Evolutionary conservation across 352 stramenopile genomes (phyloP).

Genomic region (Phytopythium montanum): DNA sequence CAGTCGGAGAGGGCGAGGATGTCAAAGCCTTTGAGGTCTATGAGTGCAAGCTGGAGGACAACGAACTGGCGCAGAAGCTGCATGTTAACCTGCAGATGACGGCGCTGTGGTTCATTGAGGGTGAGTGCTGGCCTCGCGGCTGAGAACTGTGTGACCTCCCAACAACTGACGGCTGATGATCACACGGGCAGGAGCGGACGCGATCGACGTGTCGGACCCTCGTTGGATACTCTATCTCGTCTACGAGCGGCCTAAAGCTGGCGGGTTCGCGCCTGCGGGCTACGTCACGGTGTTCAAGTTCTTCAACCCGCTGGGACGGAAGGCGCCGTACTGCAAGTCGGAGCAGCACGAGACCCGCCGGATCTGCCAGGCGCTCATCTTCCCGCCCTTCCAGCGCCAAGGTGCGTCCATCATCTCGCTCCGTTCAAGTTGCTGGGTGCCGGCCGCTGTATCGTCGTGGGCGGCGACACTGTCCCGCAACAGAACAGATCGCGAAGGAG

Average conservation of each 20-base stretch:
- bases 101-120: constrained; percentile 86
- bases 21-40: constrained; percentile 65
- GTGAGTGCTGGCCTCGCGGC: constrained; percentile 12
- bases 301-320: constrained; percentile 65
- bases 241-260: constrained; percentile 41
- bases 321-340: constrained; percentile 24
- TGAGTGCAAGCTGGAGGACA: constrained; percentile 52
- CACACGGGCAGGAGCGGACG: constrained; percentile 44
- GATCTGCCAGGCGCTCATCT: constrained; percentile 82
- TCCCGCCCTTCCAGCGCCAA: constrained; percentile 77
- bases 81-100: constrained; percentile 67
- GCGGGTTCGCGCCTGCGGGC: constrained; percentile 41
- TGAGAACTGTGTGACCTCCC: background rate
- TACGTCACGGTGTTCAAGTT: constrained; percentile 87
- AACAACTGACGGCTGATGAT: background rate
- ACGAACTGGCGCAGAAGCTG: constrained; percentile 47
- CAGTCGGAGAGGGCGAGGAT: constrained; percentile 2
- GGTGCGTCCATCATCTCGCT: constrained; percentile 19
- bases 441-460: background rate
- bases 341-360: constrained; percentile 66
- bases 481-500: constrained; percentile 3
- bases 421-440: background rate
- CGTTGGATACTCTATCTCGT: constrained; percentile 79
- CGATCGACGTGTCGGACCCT: constrained; percentile 66
- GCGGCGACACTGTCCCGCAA: background rate